Conservation (phyloP, 148 eudicot genomes). For the Heliosperma pusillum region DNA sequence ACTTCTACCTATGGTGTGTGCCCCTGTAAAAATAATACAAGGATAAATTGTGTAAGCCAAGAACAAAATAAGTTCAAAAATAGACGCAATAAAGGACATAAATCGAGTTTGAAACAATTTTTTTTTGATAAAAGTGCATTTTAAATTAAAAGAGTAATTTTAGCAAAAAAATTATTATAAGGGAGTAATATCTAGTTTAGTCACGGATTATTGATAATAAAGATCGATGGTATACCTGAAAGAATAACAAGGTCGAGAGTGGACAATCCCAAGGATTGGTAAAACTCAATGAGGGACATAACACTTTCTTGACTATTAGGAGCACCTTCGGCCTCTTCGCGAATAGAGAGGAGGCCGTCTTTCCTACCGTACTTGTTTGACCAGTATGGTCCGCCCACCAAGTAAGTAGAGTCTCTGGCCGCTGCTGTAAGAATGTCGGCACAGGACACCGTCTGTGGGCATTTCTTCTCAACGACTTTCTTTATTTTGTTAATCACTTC, state of each 20-base stretch:
- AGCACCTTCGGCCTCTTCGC: constrained; percentile 44
- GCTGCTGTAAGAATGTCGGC: constrained; percentile 72
- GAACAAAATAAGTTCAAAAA: too few relatives aligned
- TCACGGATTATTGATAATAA: too few relatives aligned
- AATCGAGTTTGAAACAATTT: too few relatives aligned
- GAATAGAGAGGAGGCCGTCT: constrained; percentile 58
- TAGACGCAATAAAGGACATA: too few relatives aligned
- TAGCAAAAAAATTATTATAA: too few relatives aligned
- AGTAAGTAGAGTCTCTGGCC: constrained; percentile 70
- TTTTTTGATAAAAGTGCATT: too few relatives aligned
- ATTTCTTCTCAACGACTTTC: constrained; percentile 46
- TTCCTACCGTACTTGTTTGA: constrained; percentile 56
- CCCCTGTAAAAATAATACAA: constrained; percentile 30
- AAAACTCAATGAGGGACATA: constrained; percentile 60
- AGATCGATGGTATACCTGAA: constrained; percentile 50
- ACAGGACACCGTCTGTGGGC: constrained; percentile 67
- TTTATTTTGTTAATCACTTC: constrained; percentile 67
- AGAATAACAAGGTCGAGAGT: constrained; percentile 61
- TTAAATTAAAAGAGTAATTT: too few relatives aligned
- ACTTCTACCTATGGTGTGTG: constrained; percentile 68
- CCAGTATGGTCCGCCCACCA: constrained; percentile 72
- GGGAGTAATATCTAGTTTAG: too few relatives aligned
- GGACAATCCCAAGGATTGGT: constrained; percentile 61
- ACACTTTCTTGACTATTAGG: constrained; percentile 53
- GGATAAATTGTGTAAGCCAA: too few relatives aligned